Evolutionary conservation across 495 filamentous ascomycete species (phyloP).

Genomic region (Penicillium chermesinum): DNA sequence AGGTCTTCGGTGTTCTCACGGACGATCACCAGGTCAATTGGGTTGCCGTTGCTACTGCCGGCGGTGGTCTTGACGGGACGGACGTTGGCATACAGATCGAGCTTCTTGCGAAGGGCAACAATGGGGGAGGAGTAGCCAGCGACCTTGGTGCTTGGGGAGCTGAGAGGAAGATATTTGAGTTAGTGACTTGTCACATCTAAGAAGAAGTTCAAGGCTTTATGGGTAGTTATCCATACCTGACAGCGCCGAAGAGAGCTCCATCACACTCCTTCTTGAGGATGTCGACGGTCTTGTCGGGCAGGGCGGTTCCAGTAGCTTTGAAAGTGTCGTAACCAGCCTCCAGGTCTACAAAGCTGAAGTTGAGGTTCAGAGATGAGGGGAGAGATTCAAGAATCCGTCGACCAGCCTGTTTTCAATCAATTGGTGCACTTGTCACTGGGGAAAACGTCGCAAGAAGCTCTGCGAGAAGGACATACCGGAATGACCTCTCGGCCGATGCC

Average conservation of each 20-base stretch:
- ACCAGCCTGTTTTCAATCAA: conserved; percentile 54
- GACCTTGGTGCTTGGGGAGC: conserved; percentile 80
- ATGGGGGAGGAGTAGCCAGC: conserved; percentile 96
- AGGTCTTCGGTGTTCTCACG: conserved; percentile 98
- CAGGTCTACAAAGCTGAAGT: conserved; percentile 90
- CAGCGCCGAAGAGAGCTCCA: conserved; percentile 93
- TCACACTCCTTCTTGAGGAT: conserved; percentile 84
- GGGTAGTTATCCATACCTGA: conserved; percentile 47
- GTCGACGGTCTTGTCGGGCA: conserved; percentile 86
- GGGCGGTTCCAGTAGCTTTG: conserved; percentile 75
- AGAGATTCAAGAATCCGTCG: conserved; percentile 86
- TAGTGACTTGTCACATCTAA: background rate
- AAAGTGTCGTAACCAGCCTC: conserved; percentile 92
- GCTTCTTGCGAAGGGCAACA: conserved; percentile 90
- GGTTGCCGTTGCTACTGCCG: conserved; percentile 45
- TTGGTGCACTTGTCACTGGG: conserved; percentile 10
- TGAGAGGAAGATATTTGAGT: conserved; percentile 13
- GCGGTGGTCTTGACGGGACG: conserved; percentile 85
- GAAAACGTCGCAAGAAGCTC: conserved; percentile 7
- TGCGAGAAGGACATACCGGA: conserved; percentile 47
- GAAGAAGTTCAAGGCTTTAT: too few species aligned
- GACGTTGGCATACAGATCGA: conserved; percentile 95
- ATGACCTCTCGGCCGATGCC: conserved; percentile 98
- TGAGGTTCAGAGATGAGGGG: conserved; percentile 72
- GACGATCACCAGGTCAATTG: conserved; percentile 95